Conservation (phyloP, 441 rosid genomes). For the Jatropha podagrica region DNA sequence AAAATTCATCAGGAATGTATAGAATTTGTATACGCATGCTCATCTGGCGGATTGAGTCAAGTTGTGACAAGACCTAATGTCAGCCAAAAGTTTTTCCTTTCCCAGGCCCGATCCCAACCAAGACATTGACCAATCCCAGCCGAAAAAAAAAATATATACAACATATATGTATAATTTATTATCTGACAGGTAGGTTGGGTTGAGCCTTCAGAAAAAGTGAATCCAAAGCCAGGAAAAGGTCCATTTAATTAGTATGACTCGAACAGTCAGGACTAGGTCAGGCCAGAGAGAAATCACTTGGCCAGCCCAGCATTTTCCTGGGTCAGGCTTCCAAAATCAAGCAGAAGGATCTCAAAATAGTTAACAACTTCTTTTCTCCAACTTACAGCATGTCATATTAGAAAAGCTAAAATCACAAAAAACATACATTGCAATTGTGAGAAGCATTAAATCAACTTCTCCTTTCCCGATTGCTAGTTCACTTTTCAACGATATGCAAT, state of each 20-base stretch:
- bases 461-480: neutral
- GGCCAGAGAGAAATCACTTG: neutral
- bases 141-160: neutral
- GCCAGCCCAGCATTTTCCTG: no score
- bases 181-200: neutral
- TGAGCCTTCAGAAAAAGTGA: no score
- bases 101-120: neutral
- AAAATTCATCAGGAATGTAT: neutral
- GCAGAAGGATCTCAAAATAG: neutral
- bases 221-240: no score
- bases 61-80: neutral
- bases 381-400: neutral
- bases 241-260: no score
- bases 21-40: neutral
- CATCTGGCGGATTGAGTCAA: neutral
- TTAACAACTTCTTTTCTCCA: neutral
- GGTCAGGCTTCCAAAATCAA: neutral
- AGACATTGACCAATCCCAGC: neutral
- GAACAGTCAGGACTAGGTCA: no score
- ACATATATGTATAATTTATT: neutral
- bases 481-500: neutral
- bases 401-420: neutral
- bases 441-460: neutral
- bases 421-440: neutral
- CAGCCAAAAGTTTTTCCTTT: neutral